Evolutionary conservation across 1,284 basidiomycete genomes (phyloP).

Genomic region (Irpex rosettiformis): DNA sequence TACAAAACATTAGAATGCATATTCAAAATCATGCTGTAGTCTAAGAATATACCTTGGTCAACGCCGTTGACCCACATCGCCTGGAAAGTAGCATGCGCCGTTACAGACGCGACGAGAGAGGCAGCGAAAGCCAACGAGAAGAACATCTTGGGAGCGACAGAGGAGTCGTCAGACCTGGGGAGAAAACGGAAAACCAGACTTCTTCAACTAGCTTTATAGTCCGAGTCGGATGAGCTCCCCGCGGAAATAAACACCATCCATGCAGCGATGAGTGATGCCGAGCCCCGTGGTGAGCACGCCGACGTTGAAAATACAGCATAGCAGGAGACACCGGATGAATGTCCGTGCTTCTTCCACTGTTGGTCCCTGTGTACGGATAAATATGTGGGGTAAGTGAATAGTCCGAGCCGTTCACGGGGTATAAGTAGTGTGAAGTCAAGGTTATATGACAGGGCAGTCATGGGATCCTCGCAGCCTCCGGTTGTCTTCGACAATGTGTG

Average conservation of each 20-base stretch:
- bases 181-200: neutral
- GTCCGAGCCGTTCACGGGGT: conserved; percentile 7
- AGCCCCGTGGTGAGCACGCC: neutral
- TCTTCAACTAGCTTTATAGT: neutral
- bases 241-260: neutral
- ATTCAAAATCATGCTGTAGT: neutral
- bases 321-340: conserved; percentile 5
- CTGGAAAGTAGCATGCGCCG: conserved; percentile 52
- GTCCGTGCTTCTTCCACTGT: conserved; percentile 14
- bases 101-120: conserved; percentile 35
- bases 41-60: conserved; percentile 37
- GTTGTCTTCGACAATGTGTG: neutral
- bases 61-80: conserved; percentile 50
- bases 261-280: neutral
- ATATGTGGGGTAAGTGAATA: conserved; percentile 9
- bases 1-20: neutral
- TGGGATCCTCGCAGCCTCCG: neutral
- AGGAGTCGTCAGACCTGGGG: conserved; percentile 1
- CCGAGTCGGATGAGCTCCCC: neutral
- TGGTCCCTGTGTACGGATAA: conserved; percentile 1
- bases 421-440: neutral
- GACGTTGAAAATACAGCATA: neutral
- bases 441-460: neutral
- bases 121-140: conserved; percentile 30
- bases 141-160: conserved; percentile 20